Evolutionary conservation across 164 flowering plant genomes (phyloP).

Genomic region (Vitis rotundifolia): DNA sequence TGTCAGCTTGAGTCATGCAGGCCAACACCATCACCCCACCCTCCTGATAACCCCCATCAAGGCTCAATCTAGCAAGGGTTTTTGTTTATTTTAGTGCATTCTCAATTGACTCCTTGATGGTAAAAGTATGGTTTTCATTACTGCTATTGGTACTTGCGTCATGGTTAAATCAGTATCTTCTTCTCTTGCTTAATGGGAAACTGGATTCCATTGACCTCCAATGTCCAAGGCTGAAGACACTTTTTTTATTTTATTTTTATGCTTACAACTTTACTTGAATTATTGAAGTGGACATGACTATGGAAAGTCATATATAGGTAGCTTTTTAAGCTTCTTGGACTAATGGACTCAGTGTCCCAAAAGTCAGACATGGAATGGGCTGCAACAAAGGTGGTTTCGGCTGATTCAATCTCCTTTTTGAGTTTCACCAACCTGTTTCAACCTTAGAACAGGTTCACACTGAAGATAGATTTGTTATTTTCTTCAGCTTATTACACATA

Average conservation of each 20-base stretch:
- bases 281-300: background rate
- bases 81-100: background rate
- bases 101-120: too few relatives aligned
- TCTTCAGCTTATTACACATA: too few relatives aligned
- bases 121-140: background rate
- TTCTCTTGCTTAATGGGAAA: background rate
- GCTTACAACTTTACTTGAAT: background rate
- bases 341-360: constrained; percentile 1
- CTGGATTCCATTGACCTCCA: background rate
- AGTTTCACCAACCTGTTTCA: background rate
- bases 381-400: background rate
- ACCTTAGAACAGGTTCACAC: too few relatives aligned
- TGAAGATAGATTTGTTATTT: too few relatives aligned
- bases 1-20: constrained; percentile 21
- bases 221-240: background rate
- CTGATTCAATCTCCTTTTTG: background rate
- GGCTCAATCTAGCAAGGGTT: too few relatives aligned
- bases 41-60: too few relatives aligned
- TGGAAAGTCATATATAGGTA: background rate
- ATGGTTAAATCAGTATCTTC: background rate
- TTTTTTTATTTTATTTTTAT: background rate
- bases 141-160: background rate
- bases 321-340: background rate
- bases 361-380: constrained; percentile 1
- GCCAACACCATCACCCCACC: background rate